A percentile compares a stretch with the other conserved stretches of the same genome.
phyloP scores from a whole-genome alignment of 495 filamentous ascomycete genomes.

The Lichenothelia convexa region DNA sequence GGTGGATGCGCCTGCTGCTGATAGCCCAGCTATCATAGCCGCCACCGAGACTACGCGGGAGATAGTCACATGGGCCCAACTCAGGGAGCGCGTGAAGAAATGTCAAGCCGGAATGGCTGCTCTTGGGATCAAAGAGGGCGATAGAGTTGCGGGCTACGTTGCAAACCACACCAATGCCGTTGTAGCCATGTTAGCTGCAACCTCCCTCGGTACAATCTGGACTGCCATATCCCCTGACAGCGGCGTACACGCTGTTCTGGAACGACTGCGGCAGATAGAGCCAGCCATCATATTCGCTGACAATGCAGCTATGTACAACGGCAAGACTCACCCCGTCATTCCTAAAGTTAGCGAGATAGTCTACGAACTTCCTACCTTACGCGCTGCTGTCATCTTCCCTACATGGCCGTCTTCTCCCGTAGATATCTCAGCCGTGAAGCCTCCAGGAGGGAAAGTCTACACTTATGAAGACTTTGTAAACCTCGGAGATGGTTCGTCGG shows the following conservation, averaged over 20 bases:
- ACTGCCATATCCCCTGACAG: slow-evolving; percentile 75
- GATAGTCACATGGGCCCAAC: slow-evolving; percentile 58
- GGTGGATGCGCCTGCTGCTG: slow-evolving; percentile 34
- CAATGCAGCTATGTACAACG: slow-evolving; percentile 76
- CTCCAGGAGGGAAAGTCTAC: slow-evolving; percentile 28
- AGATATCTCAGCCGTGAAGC: slow-evolving; percentile 29
- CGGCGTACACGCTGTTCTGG: slow-evolving; percentile 62
- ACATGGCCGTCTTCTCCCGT: slow-evolving; percentile 33
- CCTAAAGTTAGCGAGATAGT: slow-evolving; percentile 58
- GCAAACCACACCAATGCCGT: slow-evolving; percentile 74
- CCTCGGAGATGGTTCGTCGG: slow-evolving; percentile 21
- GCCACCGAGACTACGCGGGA: slow-evolving; percentile 53
- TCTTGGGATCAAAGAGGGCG: slow-evolving; percentile 41
- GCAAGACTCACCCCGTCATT: slow-evolving; percentile 54
- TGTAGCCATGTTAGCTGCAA: slow-evolving; percentile 68
- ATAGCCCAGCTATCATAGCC: slow-evolving; percentile 46
- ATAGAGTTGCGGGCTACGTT: slow-evolving; percentile 68
- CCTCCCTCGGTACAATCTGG: slow-evolving; percentile 75
- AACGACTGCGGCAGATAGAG: slow-evolving; percentile 64
- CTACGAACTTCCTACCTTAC: slow-evolving; percentile 39
- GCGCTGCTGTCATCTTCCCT: slow-evolving; percentile 51
- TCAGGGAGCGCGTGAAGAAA: slow-evolving; percentile 55
- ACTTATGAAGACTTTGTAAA: slow-evolving; percentile 33
- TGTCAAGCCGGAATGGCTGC: slow-evolving; percentile 54
- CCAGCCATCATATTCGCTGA: slow-evolving; percentile 70